These are phyloP conservation scores for Papilionanthe hybrid DNA, from an alignment of 116 monocot species.

Conservation along the genomic window DNA sequence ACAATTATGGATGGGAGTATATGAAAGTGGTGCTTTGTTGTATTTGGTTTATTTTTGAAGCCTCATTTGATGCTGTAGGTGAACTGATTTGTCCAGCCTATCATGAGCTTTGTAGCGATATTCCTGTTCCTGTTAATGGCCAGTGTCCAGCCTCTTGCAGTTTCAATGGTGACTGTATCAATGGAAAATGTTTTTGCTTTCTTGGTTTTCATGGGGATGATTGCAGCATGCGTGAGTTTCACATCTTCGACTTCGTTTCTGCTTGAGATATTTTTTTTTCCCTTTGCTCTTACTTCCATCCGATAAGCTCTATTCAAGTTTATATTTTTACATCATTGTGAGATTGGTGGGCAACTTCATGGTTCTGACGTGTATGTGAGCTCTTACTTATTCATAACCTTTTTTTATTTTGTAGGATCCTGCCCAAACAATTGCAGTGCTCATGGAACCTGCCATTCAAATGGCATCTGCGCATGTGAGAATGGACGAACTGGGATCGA, in stretches of 20 bases:
- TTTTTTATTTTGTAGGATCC: conserved; percentile 30
- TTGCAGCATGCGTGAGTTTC: conserved; percentile 70
- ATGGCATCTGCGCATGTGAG: conserved; percentile 71
- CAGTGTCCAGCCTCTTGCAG: conserved; percentile 65
- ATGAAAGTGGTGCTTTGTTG: background rate
- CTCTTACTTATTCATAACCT: background rate
- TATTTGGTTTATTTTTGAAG: background rate
- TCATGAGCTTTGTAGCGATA: conserved; percentile 68
- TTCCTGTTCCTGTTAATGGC: conserved; percentile 42
- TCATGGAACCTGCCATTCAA: conserved; percentile 60
- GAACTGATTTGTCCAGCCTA: conserved; percentile 92
- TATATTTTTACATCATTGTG: background rate
- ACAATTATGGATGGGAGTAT: background rate
- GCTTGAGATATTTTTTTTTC: background rate
- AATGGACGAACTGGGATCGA: conserved; percentile 84
- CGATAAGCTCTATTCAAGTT: background rate
- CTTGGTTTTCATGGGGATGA: conserved; percentile 88
- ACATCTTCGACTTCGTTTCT: background rate
- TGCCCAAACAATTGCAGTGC: conserved; percentile 69
- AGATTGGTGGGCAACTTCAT: no score
- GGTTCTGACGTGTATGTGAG: background rate
- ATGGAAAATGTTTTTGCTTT: conserved; percentile 86
- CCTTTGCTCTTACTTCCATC: background rate
- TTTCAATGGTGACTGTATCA: conserved; percentile 82
- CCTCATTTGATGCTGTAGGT: conserved; percentile 36